These are phyloP conservation scores for Anisogramma anomala DNA, from an alignment of 2,329 filamentous ascomycete genomes.

Conservation along the genomic window DNA sequence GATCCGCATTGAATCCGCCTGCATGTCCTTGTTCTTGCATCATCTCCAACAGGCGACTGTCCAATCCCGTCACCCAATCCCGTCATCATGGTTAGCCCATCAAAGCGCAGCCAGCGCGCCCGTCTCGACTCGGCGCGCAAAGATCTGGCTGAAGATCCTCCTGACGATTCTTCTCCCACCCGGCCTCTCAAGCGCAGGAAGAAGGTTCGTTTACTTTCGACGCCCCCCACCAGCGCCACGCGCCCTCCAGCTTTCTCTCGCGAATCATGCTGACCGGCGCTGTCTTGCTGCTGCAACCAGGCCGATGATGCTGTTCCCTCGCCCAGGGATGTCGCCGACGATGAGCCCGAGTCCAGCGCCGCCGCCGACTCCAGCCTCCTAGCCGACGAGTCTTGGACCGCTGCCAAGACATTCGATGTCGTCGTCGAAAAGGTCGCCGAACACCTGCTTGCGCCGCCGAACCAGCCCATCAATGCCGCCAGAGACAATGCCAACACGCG, in stretches of 20 bases:
- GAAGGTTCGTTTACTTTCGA: slow-evolving; percentile 33
- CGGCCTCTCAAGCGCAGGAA: slow-evolving; percentile 54
- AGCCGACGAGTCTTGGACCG: slow-evolving; percentile 28
- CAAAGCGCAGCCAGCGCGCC: slow-evolving; percentile 22
- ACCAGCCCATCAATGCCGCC: slow-evolving; percentile 44
- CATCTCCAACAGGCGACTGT: slow-evolving; percentile 3
- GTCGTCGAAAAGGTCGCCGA: slow-evolving; percentile 46
- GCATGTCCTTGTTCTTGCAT: slow-evolving; percentile 9
- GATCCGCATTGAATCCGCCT: slow-evolving; percentile 1
- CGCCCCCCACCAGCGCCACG: slow-evolving; percentile 2
- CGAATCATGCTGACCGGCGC: slow-evolving; percentile 2
- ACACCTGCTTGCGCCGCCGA: slow-evolving; percentile 32
- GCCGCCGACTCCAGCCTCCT: slow-evolving; percentile 27
- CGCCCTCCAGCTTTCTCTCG: background rate
- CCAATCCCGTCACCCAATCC: slow-evolving; percentile 1
- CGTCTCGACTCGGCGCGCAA: slow-evolving; percentile 23
- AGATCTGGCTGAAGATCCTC: slow-evolving; percentile 19
- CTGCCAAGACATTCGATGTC: slow-evolving; percentile 40
- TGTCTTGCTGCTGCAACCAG: background rate
- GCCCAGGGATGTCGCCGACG: slow-evolving; percentile 33
- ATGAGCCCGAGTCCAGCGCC: slow-evolving; percentile 22
- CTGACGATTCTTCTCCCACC: slow-evolving; percentile 45
- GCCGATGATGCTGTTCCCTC: slow-evolving; percentile 15
- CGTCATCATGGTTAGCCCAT: slow-evolving; percentile 21
- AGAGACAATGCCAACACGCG: slow-evolving; percentile 52